These are phyloP conservation scores for Zasmidium angulare DNA, from an alignment of 2,329 filamentous ascomycete genomes.

Conservation along the genomic window DNA sequence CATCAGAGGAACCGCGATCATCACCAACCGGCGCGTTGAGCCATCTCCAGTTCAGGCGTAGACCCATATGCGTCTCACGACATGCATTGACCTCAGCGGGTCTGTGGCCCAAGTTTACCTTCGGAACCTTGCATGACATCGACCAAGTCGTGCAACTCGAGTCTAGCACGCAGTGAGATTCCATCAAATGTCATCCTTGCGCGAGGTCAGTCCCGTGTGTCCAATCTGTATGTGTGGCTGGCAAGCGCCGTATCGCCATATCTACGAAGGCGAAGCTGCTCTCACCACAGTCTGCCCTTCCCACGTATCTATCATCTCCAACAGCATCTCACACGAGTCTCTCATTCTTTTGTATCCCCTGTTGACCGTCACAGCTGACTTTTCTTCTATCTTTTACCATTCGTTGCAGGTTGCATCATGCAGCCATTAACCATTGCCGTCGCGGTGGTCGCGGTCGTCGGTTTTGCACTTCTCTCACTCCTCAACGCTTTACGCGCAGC, in stretches of 20 bases:
- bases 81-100: not conserved
- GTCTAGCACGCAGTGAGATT: not conserved
- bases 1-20: not conserved
- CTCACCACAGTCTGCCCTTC: not conserved
- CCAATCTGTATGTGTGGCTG: not conserved
- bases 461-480: constrained; percentile 37
- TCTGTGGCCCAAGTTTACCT: not conserved
- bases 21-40: not conserved
- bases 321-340: not conserved
- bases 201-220: not conserved
- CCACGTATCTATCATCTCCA: not conserved
- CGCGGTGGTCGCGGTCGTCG: constrained; percentile 37
- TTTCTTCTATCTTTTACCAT: not conserved
- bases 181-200: not conserved
- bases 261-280: not conserved
- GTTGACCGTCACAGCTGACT: not conserved
- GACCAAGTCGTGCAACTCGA: not conserved
- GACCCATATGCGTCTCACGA: not conserved
- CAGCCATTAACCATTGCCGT: constrained; percentile 42
- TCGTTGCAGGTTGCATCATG: constrained; percentile 30
- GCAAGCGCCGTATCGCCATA: not conserved
- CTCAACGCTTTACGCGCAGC: constrained; percentile 33
- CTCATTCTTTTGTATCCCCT: constrained; percentile 4
- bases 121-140: not conserved
- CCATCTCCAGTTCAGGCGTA: not conserved